Evolutionary conservation across 2,329 filamentous ascomycete species (phyloP).

Genomic region (Verticillium albo-atrum): DNA sequence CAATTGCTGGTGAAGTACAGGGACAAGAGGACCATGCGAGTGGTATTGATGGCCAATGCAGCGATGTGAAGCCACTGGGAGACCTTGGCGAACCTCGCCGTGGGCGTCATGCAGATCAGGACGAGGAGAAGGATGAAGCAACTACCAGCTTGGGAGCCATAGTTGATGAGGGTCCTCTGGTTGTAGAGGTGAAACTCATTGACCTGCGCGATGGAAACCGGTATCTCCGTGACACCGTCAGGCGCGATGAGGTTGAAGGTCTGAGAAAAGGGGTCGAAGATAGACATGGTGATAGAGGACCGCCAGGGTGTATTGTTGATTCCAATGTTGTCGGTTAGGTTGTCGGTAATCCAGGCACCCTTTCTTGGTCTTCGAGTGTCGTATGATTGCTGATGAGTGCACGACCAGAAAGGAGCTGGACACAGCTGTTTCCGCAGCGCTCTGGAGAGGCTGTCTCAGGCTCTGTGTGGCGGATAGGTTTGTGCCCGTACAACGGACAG

Average conservation of each 20-base stretch:
- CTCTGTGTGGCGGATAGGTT: background rate
- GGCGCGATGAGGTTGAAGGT: constrained; percentile 26
- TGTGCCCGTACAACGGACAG: background rate
- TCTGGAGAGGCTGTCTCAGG: background rate
- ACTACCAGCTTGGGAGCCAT: constrained; percentile 66
- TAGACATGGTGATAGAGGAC: background rate
- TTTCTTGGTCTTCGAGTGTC: background rate
- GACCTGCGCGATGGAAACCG: constrained; percentile 25
- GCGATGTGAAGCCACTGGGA: constrained; percentile 63
- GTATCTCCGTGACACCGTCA: constrained; percentile 24
- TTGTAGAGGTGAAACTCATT: constrained; percentile 25
- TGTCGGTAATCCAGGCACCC: background rate
- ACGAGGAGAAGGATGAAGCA: constrained; percentile 60
- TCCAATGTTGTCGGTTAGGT: background rate
- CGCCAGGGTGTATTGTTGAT: background rate
- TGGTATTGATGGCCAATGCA: constrained; percentile 55
- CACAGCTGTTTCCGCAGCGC: background rate
- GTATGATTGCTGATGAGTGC: background rate
- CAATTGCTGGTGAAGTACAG: constrained; percentile 59
- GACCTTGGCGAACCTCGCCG: constrained; percentile 57
- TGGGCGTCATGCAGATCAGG: constrained; percentile 62
- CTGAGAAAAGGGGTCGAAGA: constrained; percentile 31
- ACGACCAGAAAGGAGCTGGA: background rate
- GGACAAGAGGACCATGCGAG: constrained; percentile 53
- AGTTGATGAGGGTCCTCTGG: constrained; percentile 51